Evolutionary conservation across 352 stramenopile genomes (phyloP).

Genomic region (Globisporangium lucens): DNA sequence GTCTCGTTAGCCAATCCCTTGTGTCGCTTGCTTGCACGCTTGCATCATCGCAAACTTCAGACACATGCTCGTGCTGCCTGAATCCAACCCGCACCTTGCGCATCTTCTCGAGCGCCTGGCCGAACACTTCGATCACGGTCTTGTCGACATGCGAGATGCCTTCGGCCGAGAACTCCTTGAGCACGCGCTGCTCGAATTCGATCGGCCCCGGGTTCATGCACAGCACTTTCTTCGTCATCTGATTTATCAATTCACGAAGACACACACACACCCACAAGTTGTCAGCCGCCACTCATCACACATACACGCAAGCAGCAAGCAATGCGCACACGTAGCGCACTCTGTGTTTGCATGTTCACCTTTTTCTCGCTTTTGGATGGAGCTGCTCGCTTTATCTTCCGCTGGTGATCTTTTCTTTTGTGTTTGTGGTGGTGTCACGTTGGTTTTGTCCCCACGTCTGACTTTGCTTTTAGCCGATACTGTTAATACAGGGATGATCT

Average conservation of each 20-base stretch:
- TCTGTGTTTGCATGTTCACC: background rate
- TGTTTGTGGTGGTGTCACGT: conserved; percentile 3
- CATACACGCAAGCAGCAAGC: background rate
- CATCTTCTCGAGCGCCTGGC: conserved; percentile 78
- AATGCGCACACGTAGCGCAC: background rate
- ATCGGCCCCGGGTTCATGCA: conserved; percentile 85
- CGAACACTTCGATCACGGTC: conserved; percentile 71
- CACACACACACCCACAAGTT: background rate
- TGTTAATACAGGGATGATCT: no score
- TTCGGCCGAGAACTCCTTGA: conserved; percentile 63
- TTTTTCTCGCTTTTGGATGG: background rate
- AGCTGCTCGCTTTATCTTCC: conserved; percentile 4
- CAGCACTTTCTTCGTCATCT: conserved; percentile 72
- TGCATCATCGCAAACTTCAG: background rate
- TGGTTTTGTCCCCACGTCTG: conserved; percentile 1
- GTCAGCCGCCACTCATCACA: background rate
- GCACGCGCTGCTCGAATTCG: conserved; percentile 75
- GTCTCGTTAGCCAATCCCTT: background rate
- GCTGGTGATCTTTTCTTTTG: background rate
- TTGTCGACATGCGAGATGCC: conserved; percentile 82
- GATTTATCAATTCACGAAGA: background rate
- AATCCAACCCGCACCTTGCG: conserved; percentile 32
- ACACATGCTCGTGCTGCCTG: background rate
- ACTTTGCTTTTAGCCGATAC: background rate
- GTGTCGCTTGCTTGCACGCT: background rate